Base-by-base conservation (phyloP, 805 yeast genomes). In the Kluyveromyces wickerhamii region DNA sequence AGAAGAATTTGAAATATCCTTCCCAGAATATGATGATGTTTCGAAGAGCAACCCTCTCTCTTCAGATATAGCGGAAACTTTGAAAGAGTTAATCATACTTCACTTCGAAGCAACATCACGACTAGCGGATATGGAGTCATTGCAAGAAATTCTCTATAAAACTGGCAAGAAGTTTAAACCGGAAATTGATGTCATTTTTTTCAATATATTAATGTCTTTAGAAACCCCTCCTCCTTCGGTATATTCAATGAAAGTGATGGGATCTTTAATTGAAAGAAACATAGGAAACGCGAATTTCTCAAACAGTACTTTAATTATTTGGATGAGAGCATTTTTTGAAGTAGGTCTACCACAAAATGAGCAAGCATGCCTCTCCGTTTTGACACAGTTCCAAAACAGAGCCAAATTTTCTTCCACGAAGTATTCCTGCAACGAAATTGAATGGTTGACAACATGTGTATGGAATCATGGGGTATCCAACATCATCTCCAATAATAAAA, bases 391-490 rank as follows among this genome's bases (percentile, higher is more conserved):
- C 7, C 32, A 37, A 11, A 22, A 20, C 1, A 32, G 38, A 35
- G 29, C 27, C 16, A 21, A 39, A 21, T 17, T 11, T 39, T n/a
- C 19, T 36, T 4, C 21, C 29, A 23, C 39, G 26, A 14, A 31
- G 32, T 12, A 17, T 39, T 6, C 22, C 33, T 4, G n/a, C 4
- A 24, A 52, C 38, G 67, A 63, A 32, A 33, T 61, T 21, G 67
- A 64, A 42, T 56, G 58, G 55, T 39, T 66, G 7, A 51, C 63
- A 1, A 57, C 62, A 2, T 42, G 49, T 1, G 48, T 60, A 28
- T 66, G 70, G 70, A 65, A 66, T 30, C 43, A 44, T 27, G 69
- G 69, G 1, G 58, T 65, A 4, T 51, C 47, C 13, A 23, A 34
- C 3, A 39, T 57, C 17, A 48, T 49, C 22, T 40, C 39, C 5